Conservation (phyloP, 495 filamentous ascomycete species). For the Annulohypoxylon maeteangense region DNA sequence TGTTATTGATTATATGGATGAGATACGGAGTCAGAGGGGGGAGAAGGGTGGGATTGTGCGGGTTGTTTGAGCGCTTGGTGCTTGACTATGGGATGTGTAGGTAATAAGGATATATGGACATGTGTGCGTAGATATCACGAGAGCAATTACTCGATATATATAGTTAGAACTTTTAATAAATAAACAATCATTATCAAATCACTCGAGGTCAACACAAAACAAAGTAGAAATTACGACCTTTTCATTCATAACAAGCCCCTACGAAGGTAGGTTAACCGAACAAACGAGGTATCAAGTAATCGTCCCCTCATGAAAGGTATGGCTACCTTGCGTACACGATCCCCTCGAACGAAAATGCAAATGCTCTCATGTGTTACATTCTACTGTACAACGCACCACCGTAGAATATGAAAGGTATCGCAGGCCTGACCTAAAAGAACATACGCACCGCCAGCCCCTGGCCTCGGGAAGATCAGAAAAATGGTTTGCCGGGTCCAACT, state of each 20-base stretch:
- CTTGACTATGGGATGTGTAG: background rate
- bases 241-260: conserved; percentile 19
- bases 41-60: conserved; percentile 28
- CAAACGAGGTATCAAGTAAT: background rate
- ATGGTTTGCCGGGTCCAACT: conserved; percentile 14
- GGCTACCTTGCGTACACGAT: conserved; percentile 11
- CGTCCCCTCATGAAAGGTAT: conserved; percentile 6
- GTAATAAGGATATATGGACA: background rate
- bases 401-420: conserved; percentile 29
- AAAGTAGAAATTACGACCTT: background rate
- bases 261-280: conserved; percentile 4
- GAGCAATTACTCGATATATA: too few relatives aligned
- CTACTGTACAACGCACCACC: conserved; percentile 35
- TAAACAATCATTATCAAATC: too few relatives aligned
- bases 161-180: too few relatives aligned
- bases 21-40: conserved; percentile 48
- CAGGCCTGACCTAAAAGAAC: conserved; percentile 14
- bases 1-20: conserved; percentile 69
- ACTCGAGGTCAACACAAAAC: background rate
- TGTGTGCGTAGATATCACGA: too few relatives aligned
- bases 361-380: conserved; percentile 21
- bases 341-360: conserved; percentile 17
- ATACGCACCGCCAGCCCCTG: conserved; percentile 8
- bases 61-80: conserved; percentile 17
- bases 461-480: conserved; percentile 9